These are phyloP conservation scores for Eimeria acervulina DNA, from an alignment of 169 alveolate genomes.

Conservation along the genomic window DNA sequence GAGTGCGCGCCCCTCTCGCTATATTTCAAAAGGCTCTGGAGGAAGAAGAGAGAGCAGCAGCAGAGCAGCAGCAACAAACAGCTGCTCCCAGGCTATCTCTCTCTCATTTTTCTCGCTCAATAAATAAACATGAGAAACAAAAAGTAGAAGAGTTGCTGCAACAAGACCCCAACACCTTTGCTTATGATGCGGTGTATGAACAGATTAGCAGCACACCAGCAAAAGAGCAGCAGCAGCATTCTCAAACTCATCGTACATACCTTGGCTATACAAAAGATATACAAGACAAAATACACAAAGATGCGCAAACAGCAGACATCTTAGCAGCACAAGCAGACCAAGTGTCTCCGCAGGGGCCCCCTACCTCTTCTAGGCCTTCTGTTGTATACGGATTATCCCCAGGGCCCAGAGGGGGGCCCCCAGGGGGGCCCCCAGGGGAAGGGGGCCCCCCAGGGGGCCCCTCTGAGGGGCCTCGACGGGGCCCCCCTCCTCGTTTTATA, in stretches of 20 bases:
- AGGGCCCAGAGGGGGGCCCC: not conserved
- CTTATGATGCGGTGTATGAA: conserved; percentile 76
- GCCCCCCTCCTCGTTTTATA: conserved; percentile 30
- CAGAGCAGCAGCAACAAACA: not conserved
- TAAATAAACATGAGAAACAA: not conserved
- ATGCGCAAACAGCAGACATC: not conserved
- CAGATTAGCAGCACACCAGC: conserved; percentile 45
- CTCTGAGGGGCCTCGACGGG: not conserved
- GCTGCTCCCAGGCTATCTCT: not conserved
- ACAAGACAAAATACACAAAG: not conserved
- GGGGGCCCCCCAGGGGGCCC: too few species aligned
- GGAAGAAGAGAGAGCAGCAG: conserved; percentile 9
- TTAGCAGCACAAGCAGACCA: conserved; percentile 39
- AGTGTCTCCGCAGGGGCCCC: too few species aligned
- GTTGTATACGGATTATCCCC: not conserved
- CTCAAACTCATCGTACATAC: not conserved
- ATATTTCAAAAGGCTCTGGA: conserved; percentile 14
- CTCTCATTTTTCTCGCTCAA: not conserved
- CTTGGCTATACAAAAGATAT: conserved; percentile 54
- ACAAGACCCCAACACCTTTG: conserved; percentile 56
- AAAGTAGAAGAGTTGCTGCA: conserved; percentile 12
- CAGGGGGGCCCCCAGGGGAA: too few species aligned
- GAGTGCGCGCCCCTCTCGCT: conserved; percentile 11
- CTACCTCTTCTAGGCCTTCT: not conserved
- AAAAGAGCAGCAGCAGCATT: conserved; percentile 7